Conservation (phyloP, 1,284 basidiomycete species). For the Ganoderma lucidum region DNA sequence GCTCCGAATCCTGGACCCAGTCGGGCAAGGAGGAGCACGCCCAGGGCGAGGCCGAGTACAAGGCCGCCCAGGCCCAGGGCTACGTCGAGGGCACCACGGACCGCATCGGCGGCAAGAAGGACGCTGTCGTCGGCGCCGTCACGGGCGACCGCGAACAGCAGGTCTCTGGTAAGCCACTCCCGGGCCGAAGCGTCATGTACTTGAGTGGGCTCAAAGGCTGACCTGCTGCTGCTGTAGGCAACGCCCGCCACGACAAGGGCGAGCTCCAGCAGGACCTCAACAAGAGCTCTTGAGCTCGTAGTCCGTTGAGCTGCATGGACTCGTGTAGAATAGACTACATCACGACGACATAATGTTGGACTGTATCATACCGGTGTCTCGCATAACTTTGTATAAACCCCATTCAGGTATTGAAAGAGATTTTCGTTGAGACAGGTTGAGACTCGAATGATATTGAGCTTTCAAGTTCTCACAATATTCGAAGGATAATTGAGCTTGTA, state of each 20-base stretch:
- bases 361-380: constrained; percentile 5
- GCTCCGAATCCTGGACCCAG: constrained; percentile 55
- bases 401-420: not conserved
- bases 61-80: constrained; percentile 61
- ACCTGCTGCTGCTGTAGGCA: constrained; percentile 46
- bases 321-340: constrained; percentile 1
- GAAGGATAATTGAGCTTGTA: too few relatives aligned
- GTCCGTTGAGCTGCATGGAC: not conserved
- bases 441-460: not conserved
- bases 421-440: too few relatives aligned
- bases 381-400: not conserved
- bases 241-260: constrained; percentile 67
- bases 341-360: not conserved
- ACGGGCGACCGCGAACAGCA: constrained; percentile 71
- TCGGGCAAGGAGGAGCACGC: constrained; percentile 74
- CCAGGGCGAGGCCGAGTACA: constrained; percentile 68
- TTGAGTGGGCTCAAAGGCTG: not conserved
- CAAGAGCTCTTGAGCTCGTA: constrained; percentile 13
- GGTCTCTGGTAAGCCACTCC: constrained; percentile 51
- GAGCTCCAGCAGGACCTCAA: constrained; percentile 62
- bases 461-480: not conserved
- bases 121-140: constrained; percentile 46
- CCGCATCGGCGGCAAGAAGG: constrained; percentile 70
- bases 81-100: constrained; percentile 67
- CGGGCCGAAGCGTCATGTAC: not conserved